Base-by-base conservation (phyloP, 2,329 filamentous ascomycete species). In the Colletotrichum cuscutae region DNA sequence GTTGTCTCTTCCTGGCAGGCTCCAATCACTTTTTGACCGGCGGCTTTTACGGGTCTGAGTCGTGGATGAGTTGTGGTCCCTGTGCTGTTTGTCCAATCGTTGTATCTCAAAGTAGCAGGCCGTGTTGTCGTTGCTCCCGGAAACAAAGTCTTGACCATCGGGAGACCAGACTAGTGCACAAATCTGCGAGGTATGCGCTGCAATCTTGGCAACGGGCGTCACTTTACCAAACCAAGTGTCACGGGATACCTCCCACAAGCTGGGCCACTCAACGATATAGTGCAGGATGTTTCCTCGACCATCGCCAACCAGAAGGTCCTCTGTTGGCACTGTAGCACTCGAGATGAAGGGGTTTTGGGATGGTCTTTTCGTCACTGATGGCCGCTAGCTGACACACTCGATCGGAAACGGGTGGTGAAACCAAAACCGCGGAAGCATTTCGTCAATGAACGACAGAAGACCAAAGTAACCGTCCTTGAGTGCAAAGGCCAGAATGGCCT, bases 141-240 rank as follows among this genome's bases (percentile, higher is more conserved):
- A 95, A 15, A 94, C 95, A 80, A 99, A 95, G 46, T 91, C 87
- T 3, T 87, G 87, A 4, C 95, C 95, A 77, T 94, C 90, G 3
- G 86, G 85, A 4, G 95, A 95, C 94, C 95, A 98, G 3, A 94
- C 89, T n/a, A 99, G 86, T 1, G 96, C 96, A 78, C 97, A 99
- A 67, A 99, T 92, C 79, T 98, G 95, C 82, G 98, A 95, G 1
- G 88, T 90, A 80, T 98, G 96, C 8, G 94, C 90, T 37, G 88
- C 88, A 77, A 98, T 92, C 75, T 92, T 91, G 26, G 93, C 92
- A 64, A 98, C 84, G 28, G 98, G 86, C 1, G 89, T 94, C 85
- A 97, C 92, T 42, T 91, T 88, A 15, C 95, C 95, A 35, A 90
- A 88, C 94, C 94, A 97, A 63, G 88, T 89, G 79, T 93, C 89